Percentiles rank a stretch among this genome's conserved stretches.
These are phyloP conservation scores for Cupressus sempervirens DNA, from an alignment of 75 land plant genomes.

Conservation along the genomic window DNA sequence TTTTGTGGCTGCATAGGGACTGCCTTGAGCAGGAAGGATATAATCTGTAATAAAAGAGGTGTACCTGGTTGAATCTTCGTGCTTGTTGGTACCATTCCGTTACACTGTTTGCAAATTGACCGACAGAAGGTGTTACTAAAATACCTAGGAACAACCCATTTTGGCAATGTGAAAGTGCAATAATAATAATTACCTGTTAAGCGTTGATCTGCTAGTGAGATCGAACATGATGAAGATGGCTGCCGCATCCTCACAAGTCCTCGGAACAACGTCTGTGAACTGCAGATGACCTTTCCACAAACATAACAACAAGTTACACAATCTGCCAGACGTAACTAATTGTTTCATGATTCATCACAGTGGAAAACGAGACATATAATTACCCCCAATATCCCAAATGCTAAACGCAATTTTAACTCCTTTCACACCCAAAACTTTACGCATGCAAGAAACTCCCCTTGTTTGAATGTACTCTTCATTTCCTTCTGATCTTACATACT, in stretches of 20 bases:
- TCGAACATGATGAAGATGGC: slow-evolving; percentile 81
- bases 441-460: slow-evolving; percentile 46
- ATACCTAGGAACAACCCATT: not conserved
- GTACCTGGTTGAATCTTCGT: slow-evolving; percentile 65
- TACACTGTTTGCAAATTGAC: slow-evolving; percentile 33
- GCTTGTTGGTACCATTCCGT: slow-evolving; percentile 63
- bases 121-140: not conserved
- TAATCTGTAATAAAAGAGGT: not conserved
- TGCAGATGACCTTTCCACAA: slow-evolving; percentile 34
- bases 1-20: too few relatives aligned
- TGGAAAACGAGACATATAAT: not conserved
- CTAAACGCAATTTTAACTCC: slow-evolving; percentile 57
- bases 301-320: too few relatives aligned
- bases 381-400: slow-evolving; percentile 86
- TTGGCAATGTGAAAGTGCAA: not conserved
- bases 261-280: slow-evolving; percentile 48
- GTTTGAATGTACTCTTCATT: slow-evolving; percentile 20
- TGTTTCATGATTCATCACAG: not conserved
- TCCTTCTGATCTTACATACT: slow-evolving; percentile 47
- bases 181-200: slow-evolving; percentile 43
- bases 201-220: slow-evolving; percentile 66
- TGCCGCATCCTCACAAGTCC: slow-evolving; percentile 80
- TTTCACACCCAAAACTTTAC: slow-evolving; percentile 43
- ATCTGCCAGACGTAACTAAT: not conserved
- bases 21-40: too few relatives aligned